Evolutionary conservation across 441 rosid species (phyloP).

Genomic region (Gossypium gossypioides): DNA sequence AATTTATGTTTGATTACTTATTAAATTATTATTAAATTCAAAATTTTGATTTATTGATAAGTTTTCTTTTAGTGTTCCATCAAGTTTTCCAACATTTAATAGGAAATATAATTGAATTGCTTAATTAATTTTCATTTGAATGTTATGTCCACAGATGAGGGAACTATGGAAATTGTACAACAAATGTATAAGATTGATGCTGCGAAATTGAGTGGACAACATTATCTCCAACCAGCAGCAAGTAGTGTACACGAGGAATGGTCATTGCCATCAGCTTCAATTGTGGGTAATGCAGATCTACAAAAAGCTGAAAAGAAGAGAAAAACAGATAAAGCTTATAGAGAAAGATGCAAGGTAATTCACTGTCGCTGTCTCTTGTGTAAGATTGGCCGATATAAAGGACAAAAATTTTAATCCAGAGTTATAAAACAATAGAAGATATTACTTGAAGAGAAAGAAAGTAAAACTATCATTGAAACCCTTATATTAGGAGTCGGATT

Average conservation of each 20-base stretch:
- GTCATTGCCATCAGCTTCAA: background rate
- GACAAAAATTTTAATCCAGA: too few species aligned
- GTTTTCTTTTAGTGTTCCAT: background rate
- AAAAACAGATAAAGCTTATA: background rate
- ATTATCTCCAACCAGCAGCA: background rate
- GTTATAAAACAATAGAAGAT: too few species aligned
- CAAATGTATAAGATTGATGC: too few species aligned
- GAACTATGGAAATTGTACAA: too few species aligned
- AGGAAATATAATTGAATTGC: background rate
- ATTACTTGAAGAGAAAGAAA: too few species aligned
- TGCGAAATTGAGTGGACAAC: too few species aligned
- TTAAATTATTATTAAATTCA: background rate
- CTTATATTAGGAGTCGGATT: too few species aligned
- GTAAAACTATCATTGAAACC: too few species aligned
- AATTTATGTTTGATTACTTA: background rate
- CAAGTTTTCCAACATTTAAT: background rate
- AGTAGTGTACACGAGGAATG: background rate
- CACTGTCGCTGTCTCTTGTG: background rate
- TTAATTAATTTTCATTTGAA: background rate
- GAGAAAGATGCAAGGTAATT: constrained; percentile 8
- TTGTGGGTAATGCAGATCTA: background rate
- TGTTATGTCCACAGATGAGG: background rate
- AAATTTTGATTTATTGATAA: background rate
- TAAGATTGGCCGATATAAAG: background rate
- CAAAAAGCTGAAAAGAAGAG: background rate